Evolutionary conservation across 2,329 filamentous ascomycete species (phyloP).

Genomic region (Colletotrichum musae): DNA sequence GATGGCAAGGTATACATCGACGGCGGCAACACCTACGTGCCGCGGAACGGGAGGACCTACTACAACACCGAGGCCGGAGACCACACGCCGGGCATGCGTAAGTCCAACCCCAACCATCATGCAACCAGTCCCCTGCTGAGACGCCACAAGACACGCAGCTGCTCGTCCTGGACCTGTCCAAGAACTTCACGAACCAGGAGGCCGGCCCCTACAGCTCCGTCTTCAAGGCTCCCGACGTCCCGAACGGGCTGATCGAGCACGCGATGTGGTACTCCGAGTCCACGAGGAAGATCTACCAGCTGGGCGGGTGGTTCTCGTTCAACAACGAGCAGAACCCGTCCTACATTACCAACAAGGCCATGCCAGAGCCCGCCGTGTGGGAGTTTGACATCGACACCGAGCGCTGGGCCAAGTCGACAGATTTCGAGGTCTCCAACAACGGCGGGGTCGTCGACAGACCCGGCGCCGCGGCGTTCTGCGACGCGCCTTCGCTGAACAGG

Average conservation of each 20-base stretch:
- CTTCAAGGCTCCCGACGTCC: constrained; percentile 41
- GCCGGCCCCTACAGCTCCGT: constrained; percentile 34
- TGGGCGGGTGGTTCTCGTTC: constrained; percentile 44
- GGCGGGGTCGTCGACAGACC: constrained; percentile 36
- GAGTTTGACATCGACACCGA: constrained; percentile 29
- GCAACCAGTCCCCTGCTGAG: not conserved
- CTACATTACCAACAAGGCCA: constrained; percentile 23
- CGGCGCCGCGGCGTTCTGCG: constrained; percentile 41
- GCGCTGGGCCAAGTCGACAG: constrained; percentile 18
- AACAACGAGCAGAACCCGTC: constrained; percentile 39
- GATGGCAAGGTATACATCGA: constrained; percentile 45
- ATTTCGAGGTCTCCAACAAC: constrained; percentile 32
- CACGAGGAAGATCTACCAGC: constrained; percentile 42
- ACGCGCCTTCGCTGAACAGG: constrained; percentile 37
- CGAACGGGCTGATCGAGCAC: constrained; percentile 42
- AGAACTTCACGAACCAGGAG: constrained; percentile 42
- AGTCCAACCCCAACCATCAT: not conserved
- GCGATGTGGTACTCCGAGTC: constrained; percentile 42
- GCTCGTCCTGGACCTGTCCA: constrained; percentile 43
- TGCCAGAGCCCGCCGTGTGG: constrained; percentile 34
- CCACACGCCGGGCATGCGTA: constrained; percentile 30
- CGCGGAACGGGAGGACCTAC: constrained; percentile 29
- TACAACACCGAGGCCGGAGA: constrained; percentile 27
- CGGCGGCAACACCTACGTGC: constrained; percentile 43
- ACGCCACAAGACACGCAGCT: constrained; percentile 35